Percentiles rank a stretch among this genome's conserved stretches.
phyloP scores from a whole-genome alignment of 768 basidiomycete species.

The Sporobolomyces roseus region DNA sequence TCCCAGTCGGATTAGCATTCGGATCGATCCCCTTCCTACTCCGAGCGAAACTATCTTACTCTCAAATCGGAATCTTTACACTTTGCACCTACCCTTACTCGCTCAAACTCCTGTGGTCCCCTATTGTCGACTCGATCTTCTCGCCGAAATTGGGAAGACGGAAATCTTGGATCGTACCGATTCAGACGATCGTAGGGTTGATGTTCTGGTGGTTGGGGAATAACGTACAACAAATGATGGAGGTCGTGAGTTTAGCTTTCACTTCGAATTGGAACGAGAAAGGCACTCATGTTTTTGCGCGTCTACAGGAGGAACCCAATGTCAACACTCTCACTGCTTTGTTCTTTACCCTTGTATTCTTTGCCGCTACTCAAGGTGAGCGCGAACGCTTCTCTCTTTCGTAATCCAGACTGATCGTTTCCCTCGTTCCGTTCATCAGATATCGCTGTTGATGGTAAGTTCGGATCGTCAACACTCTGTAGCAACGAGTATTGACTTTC shows the following conservation, averaged over 20 bases:
- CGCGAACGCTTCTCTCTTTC: neutral
- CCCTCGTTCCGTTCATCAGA: slow-evolving; percentile 65
- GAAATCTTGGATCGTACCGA: slow-evolving; percentile 98
- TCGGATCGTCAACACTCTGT: neutral
- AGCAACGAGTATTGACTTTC: too few species aligned
- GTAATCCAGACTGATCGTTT: neutral
- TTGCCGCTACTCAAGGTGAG: slow-evolving; percentile 94
- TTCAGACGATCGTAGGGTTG: slow-evolving; percentile 82
- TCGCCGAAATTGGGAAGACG: slow-evolving; percentile 77
- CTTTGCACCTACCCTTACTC: slow-evolving; percentile 92
- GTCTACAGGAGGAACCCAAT: slow-evolving; percentile 71
- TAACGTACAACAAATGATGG: slow-evolving; percentile 70
- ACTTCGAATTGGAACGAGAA: neutral
- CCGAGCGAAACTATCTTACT: slow-evolving; percentile 91
- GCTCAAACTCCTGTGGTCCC: slow-evolving; percentile 94
- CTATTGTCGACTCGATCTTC: slow-evolving; percentile 90
- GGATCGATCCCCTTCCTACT: slow-evolving; percentile 96
- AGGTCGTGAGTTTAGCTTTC: slow-evolving; percentile 59
- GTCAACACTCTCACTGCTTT: slow-evolving; percentile 70
- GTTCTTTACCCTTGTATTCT: slow-evolving; percentile 84
- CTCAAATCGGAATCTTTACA: slow-evolving; percentile 89
- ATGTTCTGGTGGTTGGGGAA: slow-evolving; percentile 56
- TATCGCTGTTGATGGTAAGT: slow-evolving; percentile 84
- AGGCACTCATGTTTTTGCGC: neutral
- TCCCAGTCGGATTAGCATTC: slow-evolving; percentile 89